These are phyloP conservation scores for Diaporthe ampelina DNA, from an alignment of 2,329 filamentous ascomycete species.

Conservation along the genomic window DNA sequence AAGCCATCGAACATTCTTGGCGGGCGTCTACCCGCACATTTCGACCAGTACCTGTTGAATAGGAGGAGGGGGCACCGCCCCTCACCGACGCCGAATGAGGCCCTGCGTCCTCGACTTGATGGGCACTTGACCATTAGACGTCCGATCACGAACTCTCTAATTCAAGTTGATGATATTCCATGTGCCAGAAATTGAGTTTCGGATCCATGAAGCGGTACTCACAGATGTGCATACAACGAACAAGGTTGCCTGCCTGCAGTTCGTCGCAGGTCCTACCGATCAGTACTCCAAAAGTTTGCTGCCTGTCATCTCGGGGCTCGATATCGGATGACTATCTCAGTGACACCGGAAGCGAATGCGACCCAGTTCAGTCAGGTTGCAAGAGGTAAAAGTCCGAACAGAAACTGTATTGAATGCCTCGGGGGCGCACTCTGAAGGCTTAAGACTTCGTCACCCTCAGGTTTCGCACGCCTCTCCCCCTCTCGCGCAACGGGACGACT, in stretches of 20 bases:
- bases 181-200: conserved; percentile 8
- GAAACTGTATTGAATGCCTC: not conserved
- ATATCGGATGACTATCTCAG: conserved; percentile 1
- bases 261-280: conserved; percentile 41
- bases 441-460: not conserved
- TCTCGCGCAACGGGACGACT: not conserved
- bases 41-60: not conserved
- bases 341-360: conserved; percentile 6
- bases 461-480: not conserved
- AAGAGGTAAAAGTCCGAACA: not conserved
- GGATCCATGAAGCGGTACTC: conserved; percentile 4
- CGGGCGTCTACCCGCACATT: conserved; percentile 15
- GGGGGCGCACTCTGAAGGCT: not conserved
- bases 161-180: not conserved
- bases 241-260: conserved; percentile 45
- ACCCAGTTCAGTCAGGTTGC: conserved; percentile 1
- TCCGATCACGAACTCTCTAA: conserved; percentile 16
- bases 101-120: not conserved
- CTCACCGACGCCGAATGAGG: conserved; percentile 27
- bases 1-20: conserved; percentile 33
- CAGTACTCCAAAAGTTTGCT: conserved; percentile 4
- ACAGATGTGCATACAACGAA: conserved; percentile 29
- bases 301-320: conserved; percentile 17
- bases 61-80: conserved; percentile 6
- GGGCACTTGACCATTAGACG: conserved; percentile 9